These are phyloP conservation scores for Ogataea saltuana DNA, from an alignment of 805 yeast genomes.

Conservation along the genomic window DNA sequence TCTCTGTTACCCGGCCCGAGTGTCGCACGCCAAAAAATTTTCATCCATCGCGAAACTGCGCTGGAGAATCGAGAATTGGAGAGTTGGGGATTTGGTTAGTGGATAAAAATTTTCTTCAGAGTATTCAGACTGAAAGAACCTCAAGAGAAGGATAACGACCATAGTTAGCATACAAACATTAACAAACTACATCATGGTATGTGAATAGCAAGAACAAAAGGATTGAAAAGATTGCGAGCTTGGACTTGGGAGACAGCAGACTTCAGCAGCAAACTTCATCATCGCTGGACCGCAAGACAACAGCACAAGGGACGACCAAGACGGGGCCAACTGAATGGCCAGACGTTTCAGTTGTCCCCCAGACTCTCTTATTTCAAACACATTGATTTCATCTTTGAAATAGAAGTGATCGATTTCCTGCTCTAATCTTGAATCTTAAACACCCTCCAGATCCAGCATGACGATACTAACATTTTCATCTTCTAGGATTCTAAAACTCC, in stretches of 20 bases:
- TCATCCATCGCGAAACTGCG: constrained; percentile 12
- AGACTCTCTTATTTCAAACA: too few species aligned
- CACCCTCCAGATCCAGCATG: not conserved
- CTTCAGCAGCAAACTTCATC: too few species aligned
- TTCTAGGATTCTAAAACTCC: constrained; percentile 72
- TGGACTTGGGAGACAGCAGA: too few species aligned
- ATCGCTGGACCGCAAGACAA: too few species aligned
- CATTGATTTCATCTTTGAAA: too few species aligned
- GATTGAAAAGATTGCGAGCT: too few species aligned
- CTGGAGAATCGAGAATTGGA: constrained; percentile 4
- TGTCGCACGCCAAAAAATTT: constrained; percentile 21
- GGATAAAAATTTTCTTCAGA: constrained; percentile 12
- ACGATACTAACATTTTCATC: constrained; percentile 14
- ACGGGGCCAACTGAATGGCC: too few species aligned
- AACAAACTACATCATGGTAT: constrained; percentile 9
- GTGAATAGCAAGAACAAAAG: not conserved
- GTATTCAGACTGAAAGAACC: constrained; percentile 1
- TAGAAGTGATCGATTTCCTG: too few species aligned
- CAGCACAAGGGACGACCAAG: too few species aligned
- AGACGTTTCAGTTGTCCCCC: too few species aligned
- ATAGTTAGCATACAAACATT: constrained; percentile 8
- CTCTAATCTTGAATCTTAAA: not conserved
- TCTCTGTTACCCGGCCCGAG: constrained; percentile 16
- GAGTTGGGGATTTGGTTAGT: constrained; percentile 6
- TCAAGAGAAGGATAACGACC: constrained; percentile 3